Evolutionary conservation across 2,329 filamentous ascomycete genomes (phyloP), one percentile per base, ranked within the genome.

Genomic region (Microsporum audouinii): DNA sequence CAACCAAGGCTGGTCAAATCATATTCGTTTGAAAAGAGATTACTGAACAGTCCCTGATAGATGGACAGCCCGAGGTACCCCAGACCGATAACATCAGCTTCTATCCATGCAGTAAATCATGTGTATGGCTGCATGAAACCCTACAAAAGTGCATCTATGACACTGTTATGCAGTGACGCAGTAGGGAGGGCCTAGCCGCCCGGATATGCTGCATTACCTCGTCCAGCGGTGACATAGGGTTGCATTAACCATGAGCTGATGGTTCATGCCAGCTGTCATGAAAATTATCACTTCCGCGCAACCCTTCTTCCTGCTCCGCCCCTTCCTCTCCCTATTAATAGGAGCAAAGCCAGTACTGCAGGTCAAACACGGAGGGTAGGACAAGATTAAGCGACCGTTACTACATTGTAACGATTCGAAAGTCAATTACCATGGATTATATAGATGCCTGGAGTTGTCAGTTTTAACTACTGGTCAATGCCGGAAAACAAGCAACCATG

Each of bases 241-340:
- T 55, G 51, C 51, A 55, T 55, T 34, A 36, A 38, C 7, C 39
- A 36, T 36, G n/a, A 27, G 5, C 17, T 33, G 27, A 17, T 53
- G 49, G 29, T 53, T 53, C 29, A 34, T 55, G 31, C 51, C 51
- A 55, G 51, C 51, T 55, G 51, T 55, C 51, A 53, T 23, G 8
- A 29, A 14, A n/a, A n/a, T 3, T 27, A 6, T 53, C 27, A 10
- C 31, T 3, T 55, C 29, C 33, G 27, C 45, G 17, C 39, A 14
- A n/a, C 10, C 39, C 10, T 43, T 23, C 45, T 49, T 49, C 17
- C 6, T 5, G n/a, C 27, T 7, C 6, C 3, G 6, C 14, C n/a
- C 43, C 43, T 47, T n/a, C 14, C 5, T n/a, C 23, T 17, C 43
- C 51, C 51, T 55, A 55, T 34, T 55, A 55, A 55, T 55, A 55